phyloP scores from a whole-genome alignment of 768 basidiomycete genomes.

The Fomitopsis pulvina region DNA sequence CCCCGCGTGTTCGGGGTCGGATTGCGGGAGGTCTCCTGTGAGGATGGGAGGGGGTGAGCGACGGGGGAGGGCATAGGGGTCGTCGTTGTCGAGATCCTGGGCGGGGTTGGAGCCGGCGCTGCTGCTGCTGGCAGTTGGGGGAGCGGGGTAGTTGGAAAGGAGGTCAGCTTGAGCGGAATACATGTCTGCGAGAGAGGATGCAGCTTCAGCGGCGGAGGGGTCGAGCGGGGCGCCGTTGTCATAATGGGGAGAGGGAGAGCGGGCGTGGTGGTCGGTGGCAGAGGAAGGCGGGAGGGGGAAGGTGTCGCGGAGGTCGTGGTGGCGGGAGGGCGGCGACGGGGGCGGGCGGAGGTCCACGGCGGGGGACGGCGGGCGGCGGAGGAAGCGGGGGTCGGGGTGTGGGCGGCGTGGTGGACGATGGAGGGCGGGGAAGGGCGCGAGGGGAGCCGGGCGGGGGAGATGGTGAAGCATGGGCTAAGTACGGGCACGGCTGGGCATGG shows the following conservation, averaged over 20 bases:
- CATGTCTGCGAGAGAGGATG: slow-evolving; percentile 10
- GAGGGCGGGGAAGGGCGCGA: slow-evolving; percentile 6
- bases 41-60: slow-evolving; percentile 14
- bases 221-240: slow-evolving; percentile 15
- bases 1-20: slow-evolving; percentile 7
- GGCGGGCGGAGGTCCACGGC: slow-evolving; percentile 10
- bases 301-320: slow-evolving; percentile 1
- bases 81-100: slow-evolving; percentile 1
- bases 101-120: neutral
- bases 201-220: slow-evolving; percentile 7
- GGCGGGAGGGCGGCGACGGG: neutral
- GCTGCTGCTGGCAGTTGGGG: slow-evolving; percentile 4
- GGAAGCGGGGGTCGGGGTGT: slow-evolving; percentile 9
- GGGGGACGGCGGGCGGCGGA: slow-evolving; percentile 5
- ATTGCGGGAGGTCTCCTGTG: slow-evolving; percentile 11
- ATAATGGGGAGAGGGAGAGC: slow-evolving; percentile 12
- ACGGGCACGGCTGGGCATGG: slow-evolving; percentile 8
- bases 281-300: slow-evolving; percentile 2
- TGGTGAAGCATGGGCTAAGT: slow-evolving; percentile 11
- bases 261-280: neutral
- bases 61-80: slow-evolving; percentile 7
- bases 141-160: neutral
- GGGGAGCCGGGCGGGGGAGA: neutral
- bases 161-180: slow-evolving; percentile 7
- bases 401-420: slow-evolving; percentile 6